Evolutionary conservation across 805 yeast genomes (phyloP).

Genomic region (Candida oleophila): DNA sequence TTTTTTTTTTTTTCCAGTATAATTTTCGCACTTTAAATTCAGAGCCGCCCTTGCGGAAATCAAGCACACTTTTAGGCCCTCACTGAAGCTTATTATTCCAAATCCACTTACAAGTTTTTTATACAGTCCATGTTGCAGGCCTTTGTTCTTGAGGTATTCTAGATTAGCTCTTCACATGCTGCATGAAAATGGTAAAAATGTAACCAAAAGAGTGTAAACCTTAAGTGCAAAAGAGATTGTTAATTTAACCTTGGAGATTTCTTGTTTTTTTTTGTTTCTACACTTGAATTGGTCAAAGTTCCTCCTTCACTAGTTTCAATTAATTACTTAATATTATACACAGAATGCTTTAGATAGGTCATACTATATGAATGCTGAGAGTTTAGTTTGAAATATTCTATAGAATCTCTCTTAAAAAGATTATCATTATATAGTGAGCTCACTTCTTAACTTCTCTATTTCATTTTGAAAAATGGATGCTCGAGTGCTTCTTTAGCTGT

Average conservation of each 20-base stretch:
- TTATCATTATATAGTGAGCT: not conserved
- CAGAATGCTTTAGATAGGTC: not conserved
- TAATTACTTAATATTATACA: not conserved
- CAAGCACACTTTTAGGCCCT: too few species aligned
- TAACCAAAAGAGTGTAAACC: too few species aligned
- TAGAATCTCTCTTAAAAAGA: not conserved
- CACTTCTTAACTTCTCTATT: not conserved
- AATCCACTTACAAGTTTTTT: not conserved
- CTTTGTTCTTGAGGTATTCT: too few species aligned
- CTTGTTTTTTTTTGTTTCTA: not conserved
- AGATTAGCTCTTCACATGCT: too few species aligned
- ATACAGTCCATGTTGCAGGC: not conserved
- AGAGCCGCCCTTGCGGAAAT: too few species aligned
- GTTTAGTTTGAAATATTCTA: not conserved
- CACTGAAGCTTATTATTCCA: too few species aligned
- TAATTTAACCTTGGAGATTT: not conserved
- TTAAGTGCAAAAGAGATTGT: not conserved
- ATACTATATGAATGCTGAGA: not conserved
- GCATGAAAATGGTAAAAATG: too few species aligned
- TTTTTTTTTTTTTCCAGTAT: too few species aligned
- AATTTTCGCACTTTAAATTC: too few species aligned
- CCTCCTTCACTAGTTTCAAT: not conserved
- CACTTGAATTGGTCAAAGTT: not conserved
- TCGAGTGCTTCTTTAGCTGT: constrained; percentile 88
- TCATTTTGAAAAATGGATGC: constrained; percentile 60